Conservation (phyloP, 805 yeast genomes). For the Teunomyces barrocoloradensis region DNA sequence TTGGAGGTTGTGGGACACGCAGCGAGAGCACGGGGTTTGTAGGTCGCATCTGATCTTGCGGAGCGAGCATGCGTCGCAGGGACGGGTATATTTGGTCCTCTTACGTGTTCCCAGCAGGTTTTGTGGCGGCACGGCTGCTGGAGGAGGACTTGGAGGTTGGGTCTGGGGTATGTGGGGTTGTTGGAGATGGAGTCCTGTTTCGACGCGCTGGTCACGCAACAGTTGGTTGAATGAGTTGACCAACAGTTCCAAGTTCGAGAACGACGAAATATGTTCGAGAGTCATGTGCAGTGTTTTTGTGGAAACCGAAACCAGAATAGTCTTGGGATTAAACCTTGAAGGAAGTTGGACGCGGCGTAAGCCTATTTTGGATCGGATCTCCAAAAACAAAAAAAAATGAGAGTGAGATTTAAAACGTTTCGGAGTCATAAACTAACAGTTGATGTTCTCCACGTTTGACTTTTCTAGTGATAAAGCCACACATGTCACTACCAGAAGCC, state of each 20-base stretch:
- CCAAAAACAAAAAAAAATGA: no score
- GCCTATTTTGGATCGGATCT: no score
- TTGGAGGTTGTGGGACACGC: slow-evolving; percentile 26
- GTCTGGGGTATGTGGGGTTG: neutral
- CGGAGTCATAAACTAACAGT: no score
- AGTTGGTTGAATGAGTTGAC: slow-evolving; percentile 1
- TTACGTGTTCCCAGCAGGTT: neutral
- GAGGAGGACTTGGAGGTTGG: neutral
- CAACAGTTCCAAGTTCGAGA: slow-evolving; percentile 3
- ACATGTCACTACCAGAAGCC: neutral
- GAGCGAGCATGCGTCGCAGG: slow-evolving; percentile 41
- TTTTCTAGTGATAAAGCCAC: neutral
- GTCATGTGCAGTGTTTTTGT: slow-evolving; percentile 22
- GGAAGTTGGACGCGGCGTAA: no score
- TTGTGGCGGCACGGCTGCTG: neutral
- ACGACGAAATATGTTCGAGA: slow-evolving; percentile 1
- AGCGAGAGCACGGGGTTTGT: slow-evolving; percentile 30
- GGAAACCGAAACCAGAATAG: neutral
- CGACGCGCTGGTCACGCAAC: slow-evolving; percentile 1
- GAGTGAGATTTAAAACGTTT: no score
- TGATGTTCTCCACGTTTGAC: neutral
- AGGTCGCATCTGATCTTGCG: slow-evolving; percentile 35
- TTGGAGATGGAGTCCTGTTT: slow-evolving; percentile 1
- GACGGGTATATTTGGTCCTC: slow-evolving; percentile 22
- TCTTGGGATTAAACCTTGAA: no score